A percentile compares a stretch with the other conserved stretches of the same genome.
Evolutionary conservation across 192 early-diverging fungal genomes (phyloP).

Genomic region (Podila minutissima): DNA sequence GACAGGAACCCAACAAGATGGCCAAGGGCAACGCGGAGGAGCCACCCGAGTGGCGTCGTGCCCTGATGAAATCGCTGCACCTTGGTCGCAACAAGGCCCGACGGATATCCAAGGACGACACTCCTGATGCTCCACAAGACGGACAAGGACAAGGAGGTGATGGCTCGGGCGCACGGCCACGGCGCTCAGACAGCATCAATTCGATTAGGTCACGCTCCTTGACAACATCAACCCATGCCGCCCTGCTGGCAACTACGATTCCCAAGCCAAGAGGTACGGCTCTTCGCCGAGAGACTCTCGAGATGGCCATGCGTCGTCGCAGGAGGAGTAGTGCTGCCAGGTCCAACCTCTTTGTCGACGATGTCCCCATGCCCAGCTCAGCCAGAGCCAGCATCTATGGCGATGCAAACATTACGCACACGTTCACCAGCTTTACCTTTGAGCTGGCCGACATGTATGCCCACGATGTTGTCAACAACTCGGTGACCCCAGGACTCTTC

Average conservation of each 20-base stretch:
- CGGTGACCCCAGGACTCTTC: conserved; percentile 34
- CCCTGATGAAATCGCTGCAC: conserved; percentile 31
- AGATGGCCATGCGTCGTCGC: conserved; percentile 48
- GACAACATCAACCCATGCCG: conserved; percentile 29
- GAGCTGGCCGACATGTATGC: conserved; percentile 45
- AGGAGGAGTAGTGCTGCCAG: conserved; percentile 31
- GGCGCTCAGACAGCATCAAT: conserved; percentile 13
- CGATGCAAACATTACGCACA: conserved; percentile 38
- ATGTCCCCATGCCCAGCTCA: not conserved
- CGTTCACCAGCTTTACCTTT: conserved; percentile 44
- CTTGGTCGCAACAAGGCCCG: conserved; percentile 10
- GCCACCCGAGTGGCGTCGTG: conserved; percentile 34
- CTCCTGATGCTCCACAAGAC: not conserved
- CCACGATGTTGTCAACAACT: conserved; percentile 45
- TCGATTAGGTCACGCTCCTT: conserved; percentile 27
- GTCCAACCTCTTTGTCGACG: conserved; percentile 10
- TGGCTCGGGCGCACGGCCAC: not conserved
- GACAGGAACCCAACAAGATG: conserved; percentile 29
- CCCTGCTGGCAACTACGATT: conserved; percentile 23
- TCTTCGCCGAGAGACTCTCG: conserved; percentile 36
- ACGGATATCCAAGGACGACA: not conserved
- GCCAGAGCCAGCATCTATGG: not conserved
- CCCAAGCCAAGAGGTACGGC: conserved; percentile 15
- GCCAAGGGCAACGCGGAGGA: conserved; percentile 22
- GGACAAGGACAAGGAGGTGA: not conserved